Conservation (phyloP, 2,329 filamentous ascomycete genomes). For the Davidsoniella eucalypti region DNA sequence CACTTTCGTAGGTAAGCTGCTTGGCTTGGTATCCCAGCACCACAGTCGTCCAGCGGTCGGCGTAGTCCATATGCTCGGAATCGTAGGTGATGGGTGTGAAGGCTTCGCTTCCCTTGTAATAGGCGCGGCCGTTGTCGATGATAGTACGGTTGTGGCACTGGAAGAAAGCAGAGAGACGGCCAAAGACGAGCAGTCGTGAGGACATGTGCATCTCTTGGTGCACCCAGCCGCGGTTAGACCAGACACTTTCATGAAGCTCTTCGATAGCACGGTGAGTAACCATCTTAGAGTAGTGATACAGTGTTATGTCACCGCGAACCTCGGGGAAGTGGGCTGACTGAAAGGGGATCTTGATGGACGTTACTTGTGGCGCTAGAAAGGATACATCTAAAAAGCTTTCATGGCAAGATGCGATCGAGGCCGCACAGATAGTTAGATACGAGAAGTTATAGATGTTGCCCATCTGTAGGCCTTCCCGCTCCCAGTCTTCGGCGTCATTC, state of each 20-base stretch:
- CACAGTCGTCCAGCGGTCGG: not conserved
- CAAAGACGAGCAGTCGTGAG: not conserved
- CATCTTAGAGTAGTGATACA: not conserved
- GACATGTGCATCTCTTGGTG: not conserved
- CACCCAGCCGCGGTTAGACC: not conserved
- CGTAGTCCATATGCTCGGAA: not conserved
- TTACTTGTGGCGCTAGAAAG: not conserved
- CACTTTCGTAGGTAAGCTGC: not conserved
- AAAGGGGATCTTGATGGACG: not conserved
- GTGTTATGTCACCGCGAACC: not conserved
- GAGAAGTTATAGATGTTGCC: slow-evolving; percentile 2
- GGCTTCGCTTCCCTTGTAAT: too few relatives aligned
- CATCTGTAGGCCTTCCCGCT: slow-evolving; percentile 9
- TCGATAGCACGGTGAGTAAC: not conserved
- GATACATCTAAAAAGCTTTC: not conserved
- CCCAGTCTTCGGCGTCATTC: slow-evolving; percentile 16
- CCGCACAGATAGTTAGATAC: not conserved
- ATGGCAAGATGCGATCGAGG: not conserved
- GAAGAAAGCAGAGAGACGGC: not conserved
- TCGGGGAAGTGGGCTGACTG: not conserved
- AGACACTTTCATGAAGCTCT: not conserved
- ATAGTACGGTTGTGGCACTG: not conserved
- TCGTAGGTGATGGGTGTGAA: not conserved
- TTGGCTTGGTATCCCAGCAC: not conserved
- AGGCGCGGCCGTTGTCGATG: not conserved